Evolutionary conservation across 163 green algal genomes (phyloP).

Genomic region (Prototheca wickerhamii): DNA sequence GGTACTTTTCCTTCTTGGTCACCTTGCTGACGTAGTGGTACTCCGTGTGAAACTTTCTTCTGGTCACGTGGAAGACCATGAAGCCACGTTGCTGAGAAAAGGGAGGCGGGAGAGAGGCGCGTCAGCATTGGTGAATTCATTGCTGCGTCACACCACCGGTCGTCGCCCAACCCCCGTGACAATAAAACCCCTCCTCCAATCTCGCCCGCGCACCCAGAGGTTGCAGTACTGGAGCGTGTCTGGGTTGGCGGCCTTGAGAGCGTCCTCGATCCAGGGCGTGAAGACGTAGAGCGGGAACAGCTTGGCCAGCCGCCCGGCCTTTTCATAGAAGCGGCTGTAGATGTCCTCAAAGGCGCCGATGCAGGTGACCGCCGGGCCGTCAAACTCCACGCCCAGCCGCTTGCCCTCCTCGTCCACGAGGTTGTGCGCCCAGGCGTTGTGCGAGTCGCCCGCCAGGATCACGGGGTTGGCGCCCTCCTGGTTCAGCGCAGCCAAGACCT

Average conservation of each 20-base stretch:
- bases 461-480: conserved; percentile 23
- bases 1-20: conserved; percentile 5
- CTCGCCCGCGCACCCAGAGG: conserved; percentile 4
- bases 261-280: conserved; percentile 24
- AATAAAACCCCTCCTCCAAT: background rate
- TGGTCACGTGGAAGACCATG: conserved; percentile 17
- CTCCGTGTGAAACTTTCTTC: conserved; percentile 13
- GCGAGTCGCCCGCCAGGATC: conserved; percentile 26
- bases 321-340: conserved; percentile 14
- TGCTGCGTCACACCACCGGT: no score
- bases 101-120: background rate
- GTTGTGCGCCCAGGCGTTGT: conserved; percentile 33
- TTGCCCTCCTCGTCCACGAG: conserved; percentile 9
- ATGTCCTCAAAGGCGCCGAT: conserved; percentile 26
- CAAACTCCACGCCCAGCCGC: conserved; percentile 31
- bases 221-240: conserved; percentile 18
- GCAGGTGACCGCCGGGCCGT: conserved; percentile 20
- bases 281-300: conserved; percentile 23
- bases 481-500: conserved; percentile 9
- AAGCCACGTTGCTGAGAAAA: conserved; percentile 10
- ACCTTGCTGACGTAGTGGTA: conserved; percentile 22
- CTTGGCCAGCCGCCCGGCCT: conserved; percentile 10
- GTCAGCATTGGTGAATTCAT: background rate
- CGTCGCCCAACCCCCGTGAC: no score
- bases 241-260: conserved; percentile 19